Conservation (phyloP, 768 basidiomycete species). For the Pholiota conissans region DNA sequence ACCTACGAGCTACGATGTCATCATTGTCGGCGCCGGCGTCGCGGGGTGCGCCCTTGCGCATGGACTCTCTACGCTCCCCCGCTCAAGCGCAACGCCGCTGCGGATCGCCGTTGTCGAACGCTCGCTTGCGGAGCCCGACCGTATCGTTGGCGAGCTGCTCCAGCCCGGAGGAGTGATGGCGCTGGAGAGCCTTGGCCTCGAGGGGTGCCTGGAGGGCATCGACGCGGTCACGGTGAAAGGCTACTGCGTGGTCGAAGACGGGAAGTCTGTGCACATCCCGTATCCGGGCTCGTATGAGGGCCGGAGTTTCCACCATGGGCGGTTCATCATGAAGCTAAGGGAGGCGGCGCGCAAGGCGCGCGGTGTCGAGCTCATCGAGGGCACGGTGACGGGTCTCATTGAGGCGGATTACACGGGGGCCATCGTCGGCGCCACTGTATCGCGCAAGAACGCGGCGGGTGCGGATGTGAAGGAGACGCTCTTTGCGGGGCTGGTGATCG, state of each 20-base stretch:
- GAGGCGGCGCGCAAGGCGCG: slow-evolving; percentile 56
- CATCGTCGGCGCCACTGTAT: slow-evolving; percentile 69
- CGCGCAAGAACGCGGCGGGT: slow-evolving; percentile 34
- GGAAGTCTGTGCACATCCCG: slow-evolving; percentile 80
- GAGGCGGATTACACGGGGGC: slow-evolving; percentile 48
- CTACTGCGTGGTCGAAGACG: slow-evolving; percentile 76
- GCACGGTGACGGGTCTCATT: slow-evolving; percentile 76
- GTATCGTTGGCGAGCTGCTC: slow-evolving; percentile 95
- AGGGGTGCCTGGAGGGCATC: slow-evolving; percentile 77
- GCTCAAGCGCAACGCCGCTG: slow-evolving; percentile 53
- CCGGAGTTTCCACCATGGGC: slow-evolving; percentile 91
- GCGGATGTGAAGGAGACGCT: slow-evolving; percentile 43
- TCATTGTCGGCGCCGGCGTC: slow-evolving; percentile 92
- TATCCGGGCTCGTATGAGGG: slow-evolving; percentile 79
- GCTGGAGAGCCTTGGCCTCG: slow-evolving; percentile 75
- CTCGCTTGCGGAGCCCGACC: slow-evolving; percentile 88
- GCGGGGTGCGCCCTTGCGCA: slow-evolving; percentile 88
- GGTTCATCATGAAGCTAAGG: slow-evolving; percentile 81
- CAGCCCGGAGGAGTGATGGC: slow-evolving; percentile 90
- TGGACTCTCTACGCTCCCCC: slow-evolving; percentile 65
- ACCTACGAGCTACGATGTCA: slow-evolving; percentile 57
- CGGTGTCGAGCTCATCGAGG: slow-evolving; percentile 82
- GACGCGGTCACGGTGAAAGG: slow-evolving; percentile 83
- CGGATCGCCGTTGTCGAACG: slow-evolving; percentile 87
- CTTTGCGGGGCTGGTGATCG: slow-evolving; percentile 76